A percentile compares a stretch with the other conserved stretches of the same genome.
Conservation (phyloP, 768 basidiomycete genomes). For the Hericium erinaceus region DNA sequence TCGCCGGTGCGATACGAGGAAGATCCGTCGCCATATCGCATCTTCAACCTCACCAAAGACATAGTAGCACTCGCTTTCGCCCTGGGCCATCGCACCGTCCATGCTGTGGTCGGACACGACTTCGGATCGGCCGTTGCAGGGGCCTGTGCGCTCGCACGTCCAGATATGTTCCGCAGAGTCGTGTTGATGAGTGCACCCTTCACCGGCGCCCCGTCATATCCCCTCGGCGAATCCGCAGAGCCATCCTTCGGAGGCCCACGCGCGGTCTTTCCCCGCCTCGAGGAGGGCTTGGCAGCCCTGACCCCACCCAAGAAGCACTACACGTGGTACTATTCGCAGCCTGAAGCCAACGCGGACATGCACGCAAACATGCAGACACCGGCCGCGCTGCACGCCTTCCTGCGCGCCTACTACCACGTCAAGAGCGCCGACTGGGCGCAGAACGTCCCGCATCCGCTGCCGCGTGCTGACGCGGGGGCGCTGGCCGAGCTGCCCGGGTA, state of each 20-base stretch:
- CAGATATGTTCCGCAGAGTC: constrained; percentile 45
- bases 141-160: constrained; percentile 42
- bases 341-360: constrained; percentile 39
- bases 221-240: constrained; percentile 9
- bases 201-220: constrained; percentile 28
- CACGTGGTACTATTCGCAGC: constrained; percentile 37
- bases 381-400: constrained; percentile 35
- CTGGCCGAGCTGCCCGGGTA: constrained; percentile 42
- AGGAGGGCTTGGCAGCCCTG: constrained; percentile 27
- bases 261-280: constrained; percentile 8
- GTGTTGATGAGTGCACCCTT: constrained; percentile 57
- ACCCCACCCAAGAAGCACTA: constrained; percentile 52
- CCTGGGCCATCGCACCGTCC: constrained; percentile 37
- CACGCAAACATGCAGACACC: constrained; percentile 23
- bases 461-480: constrained; percentile 21
- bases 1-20: constrained; percentile 32
- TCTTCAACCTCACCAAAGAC: constrained; percentile 44
- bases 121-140: constrained; percentile 47
- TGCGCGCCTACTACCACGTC: constrained; percentile 47
- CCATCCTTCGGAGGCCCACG: background rate
- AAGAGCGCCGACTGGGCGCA: constrained; percentile 48
- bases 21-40: constrained; percentile 39
- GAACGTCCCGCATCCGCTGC: constrained; percentile 33
- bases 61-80: constrained; percentile 40
- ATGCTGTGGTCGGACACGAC: constrained; percentile 53